A percentile compares a stretch with the other conserved stretches of the same genome.
Evolutionary conservation across 2,329 filamentous ascomycete genomes (phyloP).

Genomic region (Aureobasidium sp.): DNA sequence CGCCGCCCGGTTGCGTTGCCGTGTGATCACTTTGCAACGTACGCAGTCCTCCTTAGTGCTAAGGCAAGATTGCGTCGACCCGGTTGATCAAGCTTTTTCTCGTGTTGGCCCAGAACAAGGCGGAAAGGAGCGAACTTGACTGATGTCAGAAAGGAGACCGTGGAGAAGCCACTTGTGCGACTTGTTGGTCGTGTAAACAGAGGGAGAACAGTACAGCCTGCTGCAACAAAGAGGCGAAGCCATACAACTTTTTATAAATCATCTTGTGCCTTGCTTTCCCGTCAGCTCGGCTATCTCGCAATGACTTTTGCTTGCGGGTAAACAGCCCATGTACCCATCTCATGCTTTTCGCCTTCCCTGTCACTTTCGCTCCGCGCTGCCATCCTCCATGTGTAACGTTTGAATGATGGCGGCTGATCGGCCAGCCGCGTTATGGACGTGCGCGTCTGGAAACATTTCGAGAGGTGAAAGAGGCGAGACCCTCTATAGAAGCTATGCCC

Average conservation of each 20-base stretch:
- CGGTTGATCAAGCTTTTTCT: constrained; percentile 5
- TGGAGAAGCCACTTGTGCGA: not conserved
- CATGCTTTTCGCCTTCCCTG: not conserved
- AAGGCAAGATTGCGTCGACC: constrained; percentile 10
- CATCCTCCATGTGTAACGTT: not conserved
- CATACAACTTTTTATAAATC: not conserved
- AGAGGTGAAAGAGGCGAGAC: not conserved
- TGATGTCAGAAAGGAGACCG: constrained; percentile 4
- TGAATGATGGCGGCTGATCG: not conserved
- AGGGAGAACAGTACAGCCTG: not conserved
- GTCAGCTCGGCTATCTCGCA: not conserved
- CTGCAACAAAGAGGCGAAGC: not conserved
- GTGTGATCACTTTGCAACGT: constrained; percentile 5
- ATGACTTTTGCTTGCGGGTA: not conserved
- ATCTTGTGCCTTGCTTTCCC: not conserved
- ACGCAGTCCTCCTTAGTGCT: not conserved
- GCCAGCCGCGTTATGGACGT: not conserved
- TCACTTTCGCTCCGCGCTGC: not conserved
- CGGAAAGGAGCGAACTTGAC: not conserved
- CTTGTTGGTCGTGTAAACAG: not conserved
- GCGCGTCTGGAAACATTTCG: not conserved
- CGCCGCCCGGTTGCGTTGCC: not conserved
- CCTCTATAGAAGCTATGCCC: not conserved
- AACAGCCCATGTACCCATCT: not conserved
- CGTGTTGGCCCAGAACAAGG: constrained; percentile 4